Base-by-base conservation (phyloP, 192 early-diverging fungal species). In the Gaertneriomyces semiglobifer region DNA sequence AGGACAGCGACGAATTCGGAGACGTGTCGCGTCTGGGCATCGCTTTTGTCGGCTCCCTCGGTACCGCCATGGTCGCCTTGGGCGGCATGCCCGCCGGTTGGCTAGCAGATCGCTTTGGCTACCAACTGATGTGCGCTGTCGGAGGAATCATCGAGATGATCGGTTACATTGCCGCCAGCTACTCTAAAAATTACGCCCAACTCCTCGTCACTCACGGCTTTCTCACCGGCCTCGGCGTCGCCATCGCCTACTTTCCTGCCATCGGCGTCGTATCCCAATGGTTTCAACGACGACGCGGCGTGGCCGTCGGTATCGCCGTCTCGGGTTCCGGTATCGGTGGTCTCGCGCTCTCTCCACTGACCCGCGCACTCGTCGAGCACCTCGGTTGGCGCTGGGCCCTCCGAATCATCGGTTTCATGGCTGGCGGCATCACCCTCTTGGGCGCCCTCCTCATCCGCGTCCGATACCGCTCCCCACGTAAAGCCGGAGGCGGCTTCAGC, bases 281-380 rank as follows among this genome's bases (percentile, higher is more conserved):
- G 86, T 92, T 91, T 65, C 66, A 73, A 53, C 83, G 80, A 62
- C 63, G 77, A 43, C 79, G 88, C 5, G 87, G 87, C 0, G 44
- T 92, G 41, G 92, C 92, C 1, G 73, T 85, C n/a, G 92, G 90
- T 12, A 62, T 91, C 46, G 85, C 89, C 9, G 58, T 41, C 12
- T 20, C 58, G 8, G 58, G 58, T 19, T 40, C 33, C n/a, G 58
- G 58, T 18, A 11, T 60, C 7, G 58, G 58, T 58, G 89, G 90
- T 4, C 68, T 93, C 46, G 79, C 73, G 52, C 75, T 92, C 18
- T 76, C 86, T 1, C 81, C 81, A 18, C 75, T 86, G 5, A 79
- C 76, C 0, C 85, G 86, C 55, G 69, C 70, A 5, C 73, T 89
- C 53, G 80, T 95, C 7, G 77, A 82, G 33, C 51, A 42, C 2